Base-by-base conservation (phyloP, 768 basidiomycete genomes). In the Suillus brevipes region DNA sequence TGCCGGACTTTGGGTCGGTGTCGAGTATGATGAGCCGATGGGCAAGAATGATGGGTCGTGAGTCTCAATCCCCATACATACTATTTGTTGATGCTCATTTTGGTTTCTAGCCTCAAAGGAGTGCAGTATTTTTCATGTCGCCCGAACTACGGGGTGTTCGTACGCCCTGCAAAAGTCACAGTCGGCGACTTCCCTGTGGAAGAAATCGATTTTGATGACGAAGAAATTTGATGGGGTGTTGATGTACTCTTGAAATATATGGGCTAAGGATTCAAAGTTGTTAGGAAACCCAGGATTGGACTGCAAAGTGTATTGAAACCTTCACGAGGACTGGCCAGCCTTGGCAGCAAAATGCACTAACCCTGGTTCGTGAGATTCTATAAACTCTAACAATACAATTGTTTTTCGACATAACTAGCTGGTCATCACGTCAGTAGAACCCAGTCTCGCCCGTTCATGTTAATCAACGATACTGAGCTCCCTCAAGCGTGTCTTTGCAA, bases 11-110 rank as follows among this genome's bases (percentile, higher is more conserved):
- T 99, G 96, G 96, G 85, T 98, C 1, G 97, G 97, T 0, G 82
- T 99, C 23, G 94, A 97, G 74, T 93, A 95, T 72, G 97, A 99
- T 73, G 97, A 99, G 71, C 96, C 97, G 4, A 83, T 94, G 28
- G 97, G 97, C 13, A 98, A 96, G 80, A 95, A 96, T 67, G 92
- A 98, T 75, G 97, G 97, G 69, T 89, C 88, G 95, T 97, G 73
- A 78, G 95, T 87, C 10, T 18, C 31, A 6, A 45, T 43, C 49
- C 49, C 63, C 10, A 31, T 31, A 31, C 61, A 23, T 3, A 50
- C 20, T 16, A 20, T 60, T 60, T 62, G 58, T 1, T 10, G 49
- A 45, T 18, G 36, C 28, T 20, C 23, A 36, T 53, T 9, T 25
- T 14, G 37, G 59, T 45, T 34, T 52, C 20, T 68, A 97, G 95